Conservation (phyloP, 148 eudicot species). For the Vaccinium darrowii region DNA sequence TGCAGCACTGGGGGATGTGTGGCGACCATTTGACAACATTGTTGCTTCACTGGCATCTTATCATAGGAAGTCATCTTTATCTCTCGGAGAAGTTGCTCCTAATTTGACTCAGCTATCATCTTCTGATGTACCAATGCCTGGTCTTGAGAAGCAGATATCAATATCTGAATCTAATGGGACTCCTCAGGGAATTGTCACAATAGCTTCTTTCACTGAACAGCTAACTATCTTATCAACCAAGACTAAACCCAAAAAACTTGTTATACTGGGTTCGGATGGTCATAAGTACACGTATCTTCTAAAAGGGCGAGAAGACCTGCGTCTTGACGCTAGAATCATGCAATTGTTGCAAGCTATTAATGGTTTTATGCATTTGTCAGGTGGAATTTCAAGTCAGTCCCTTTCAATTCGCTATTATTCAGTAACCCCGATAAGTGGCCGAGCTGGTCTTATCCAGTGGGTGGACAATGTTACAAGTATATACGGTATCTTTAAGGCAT, state of each 20-base stretch:
- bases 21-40: conserved; percentile 90
- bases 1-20: conserved; percentile 79
- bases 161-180: conserved; percentile 56
- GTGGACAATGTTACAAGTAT: conserved; percentile 90
- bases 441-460: conserved; percentile 99
- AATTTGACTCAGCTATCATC: conserved; percentile 74
- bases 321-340: conserved; percentile 99
- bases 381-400: conserved; percentile 51
- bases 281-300: conserved; percentile 86
- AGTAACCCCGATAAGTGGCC: conserved; percentile 95
- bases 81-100: conserved; percentile 86
- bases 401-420: conserved; percentile 85
- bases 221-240: conserved; percentile 82
- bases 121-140: conserved; percentile 98
- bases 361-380: conserved; percentile 69
- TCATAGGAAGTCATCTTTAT: conserved; percentile 83
- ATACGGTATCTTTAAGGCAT: conserved; percentile 84
- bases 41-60: conserved; percentile 86
- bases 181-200: conserved; percentile 69
- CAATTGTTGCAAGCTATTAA: conserved; percentile 87
- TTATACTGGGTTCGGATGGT: conserved; percentile 91
- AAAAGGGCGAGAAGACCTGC: conserved; percentile 97
- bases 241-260: conserved; percentile 94
- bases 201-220: conserved; percentile 85
- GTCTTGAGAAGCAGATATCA: conserved; percentile 80